These are phyloP conservation scores for Forsythia viridissima DNA, from an alignment of 257 asterid genomes.

Conservation along the genomic window DNA sequence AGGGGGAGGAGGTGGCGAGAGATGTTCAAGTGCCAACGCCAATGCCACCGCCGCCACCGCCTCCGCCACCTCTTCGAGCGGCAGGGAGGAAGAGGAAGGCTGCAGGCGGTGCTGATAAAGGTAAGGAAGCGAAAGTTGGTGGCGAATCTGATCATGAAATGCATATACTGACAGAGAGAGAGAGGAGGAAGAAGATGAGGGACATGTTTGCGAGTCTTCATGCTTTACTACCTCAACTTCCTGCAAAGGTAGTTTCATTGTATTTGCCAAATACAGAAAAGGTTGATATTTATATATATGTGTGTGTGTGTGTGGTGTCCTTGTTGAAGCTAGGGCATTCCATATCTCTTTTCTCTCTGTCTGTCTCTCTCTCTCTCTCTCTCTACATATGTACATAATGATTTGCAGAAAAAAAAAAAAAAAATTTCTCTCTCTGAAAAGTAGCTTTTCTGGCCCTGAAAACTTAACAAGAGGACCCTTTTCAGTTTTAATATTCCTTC, in stretches of 20 bases:
- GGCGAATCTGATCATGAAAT: background rate
- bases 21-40: background rate
- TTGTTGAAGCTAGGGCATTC: background rate
- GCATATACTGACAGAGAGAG: background rate
- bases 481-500: conserved; percentile 3
- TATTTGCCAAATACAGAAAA: background rate
- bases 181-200: conserved; percentile 8
- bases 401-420: background rate
- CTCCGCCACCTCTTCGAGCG: background rate
- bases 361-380: too few relatives aligned
- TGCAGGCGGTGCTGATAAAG: background rate
- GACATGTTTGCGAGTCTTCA: background rate
- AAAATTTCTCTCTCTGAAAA: background rate
- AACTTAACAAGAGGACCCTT: background rate
- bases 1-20: background rate
- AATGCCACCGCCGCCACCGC: background rate
- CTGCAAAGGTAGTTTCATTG: background rate
- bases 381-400: background rate
- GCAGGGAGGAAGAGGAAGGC: background rate
- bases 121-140: background rate
- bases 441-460: background rate
- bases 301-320: background rate
- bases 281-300: too few relatives aligned
- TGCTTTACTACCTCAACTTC: background rate
- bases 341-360: background rate